These are phyloP conservation scores for Malassezia obtusa DNA, from an alignment of 1,284 basidiomycete species.

Conservation along the genomic window DNA sequence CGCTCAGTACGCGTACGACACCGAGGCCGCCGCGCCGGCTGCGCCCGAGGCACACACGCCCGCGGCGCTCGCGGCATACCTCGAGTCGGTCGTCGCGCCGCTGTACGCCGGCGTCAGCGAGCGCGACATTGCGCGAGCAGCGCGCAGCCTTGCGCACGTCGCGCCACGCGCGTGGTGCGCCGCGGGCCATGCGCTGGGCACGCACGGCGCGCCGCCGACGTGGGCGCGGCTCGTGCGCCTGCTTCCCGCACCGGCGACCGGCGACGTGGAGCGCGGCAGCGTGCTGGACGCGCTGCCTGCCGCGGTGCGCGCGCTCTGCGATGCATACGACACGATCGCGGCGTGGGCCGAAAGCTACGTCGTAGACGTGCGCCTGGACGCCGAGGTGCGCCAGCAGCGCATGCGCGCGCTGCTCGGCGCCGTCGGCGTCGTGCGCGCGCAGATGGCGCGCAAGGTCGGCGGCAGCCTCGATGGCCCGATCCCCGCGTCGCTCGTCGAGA, in stretches of 20 bases:
- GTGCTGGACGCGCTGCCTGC: conserved; percentile 7
- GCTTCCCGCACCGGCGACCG: background rate
- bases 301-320: conserved; percentile 5
- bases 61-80: conserved; percentile 32
- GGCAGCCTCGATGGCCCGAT: background rate
- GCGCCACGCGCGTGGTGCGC: background rate
- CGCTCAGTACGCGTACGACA: background rate
- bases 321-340: background rate
- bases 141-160: background rate
- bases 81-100: conserved; percentile 35
- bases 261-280: background rate
- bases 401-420: conserved; percentile 38
- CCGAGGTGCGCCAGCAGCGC: conserved; percentile 27
- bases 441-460: conserved; percentile 22
- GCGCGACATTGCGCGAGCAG: conserved; percentile 3
- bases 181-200: background rate
- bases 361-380: conserved; percentile 36
- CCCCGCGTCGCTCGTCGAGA: conserved; percentile 36
- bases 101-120: conserved; percentile 1
- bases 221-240: conserved; percentile 1
- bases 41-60: background rate
- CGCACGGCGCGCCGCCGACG: background rate
- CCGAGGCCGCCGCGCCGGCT: background rate
- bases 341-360: conserved; percentile 41
- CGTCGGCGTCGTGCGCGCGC: conserved; percentile 34